These are phyloP conservation scores for Kluyveromyces starmeri DNA, from an alignment of 805 yeast species.

Conservation along the genomic window DNA sequence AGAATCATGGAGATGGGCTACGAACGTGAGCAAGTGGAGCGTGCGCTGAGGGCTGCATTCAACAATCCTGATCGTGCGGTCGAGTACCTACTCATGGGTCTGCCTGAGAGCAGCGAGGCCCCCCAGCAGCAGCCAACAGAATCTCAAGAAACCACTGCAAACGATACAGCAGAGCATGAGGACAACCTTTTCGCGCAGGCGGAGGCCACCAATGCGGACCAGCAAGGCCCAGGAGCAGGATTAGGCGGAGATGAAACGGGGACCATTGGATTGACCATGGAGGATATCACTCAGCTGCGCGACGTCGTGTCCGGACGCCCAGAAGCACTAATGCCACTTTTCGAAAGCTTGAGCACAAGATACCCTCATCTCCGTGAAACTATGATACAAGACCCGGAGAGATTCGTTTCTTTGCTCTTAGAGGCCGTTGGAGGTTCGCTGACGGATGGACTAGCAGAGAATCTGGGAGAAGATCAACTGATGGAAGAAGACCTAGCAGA, in stretches of 20 bases:
- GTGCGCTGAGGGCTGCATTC: conserved; percentile 89
- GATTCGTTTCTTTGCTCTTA: conserved; percentile 64
- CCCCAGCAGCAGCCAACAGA: conserved; percentile 23
- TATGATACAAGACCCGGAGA: conserved; percentile 84
- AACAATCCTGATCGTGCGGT: conserved; percentile 98
- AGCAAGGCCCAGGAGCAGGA: conserved; percentile 5
- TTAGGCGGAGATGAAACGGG: conserved; percentile 20
- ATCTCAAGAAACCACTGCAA: conserved; percentile 12
- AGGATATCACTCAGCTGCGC: conserved; percentile 52
- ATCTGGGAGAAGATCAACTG: conserved; percentile 9
- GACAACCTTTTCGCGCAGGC: conserved; percentile 37
- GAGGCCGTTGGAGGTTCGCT: conserved; percentile 47
- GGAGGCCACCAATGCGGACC: conserved; percentile 27
- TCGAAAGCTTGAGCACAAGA: conserved; percentile 70
- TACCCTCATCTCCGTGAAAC: conserved; percentile 80
- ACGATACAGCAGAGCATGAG: conserved; percentile 19
- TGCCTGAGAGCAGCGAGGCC: conserved; percentile 54
- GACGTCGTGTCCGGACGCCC: conserved; percentile 79
- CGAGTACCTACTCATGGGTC: conserved; percentile 83
- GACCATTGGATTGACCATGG: conserved; percentile 36
- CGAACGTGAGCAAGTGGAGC: conserved; percentile 76
- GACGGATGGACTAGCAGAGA: conserved; percentile 37
- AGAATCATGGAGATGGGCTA: conserved; percentile 96
- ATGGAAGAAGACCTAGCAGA: conserved; percentile 32
- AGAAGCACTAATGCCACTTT: conserved; percentile 72